Base-by-base conservation (phyloP, 192 early-diverging fungal genomes). In the Haplosporangium gracile region DNA sequence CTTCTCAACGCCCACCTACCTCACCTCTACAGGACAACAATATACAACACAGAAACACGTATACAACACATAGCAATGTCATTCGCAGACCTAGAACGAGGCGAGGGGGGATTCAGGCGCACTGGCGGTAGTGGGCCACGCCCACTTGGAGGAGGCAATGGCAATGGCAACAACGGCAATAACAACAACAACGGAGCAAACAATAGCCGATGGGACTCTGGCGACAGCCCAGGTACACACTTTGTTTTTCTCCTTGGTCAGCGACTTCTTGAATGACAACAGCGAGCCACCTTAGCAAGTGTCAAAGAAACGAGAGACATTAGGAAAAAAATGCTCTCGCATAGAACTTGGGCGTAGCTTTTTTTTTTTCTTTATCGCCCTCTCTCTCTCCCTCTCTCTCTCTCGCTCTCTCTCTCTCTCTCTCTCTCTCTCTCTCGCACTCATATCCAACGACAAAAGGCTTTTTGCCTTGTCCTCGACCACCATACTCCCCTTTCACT, bases 41-140 rank as follows among this genome's bases (percentile, higher is more conserved):
- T 20, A 49, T 16, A 49, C 24, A 60, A 18, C 10, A 71, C 70
- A 40, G 36, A 36, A n/a, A 57, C 55, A 57, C 55, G n/a, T n/a
- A 3, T 22, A 57, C 24, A 57, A 18, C 10, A 71, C 70, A 40
- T 8, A 24, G 53, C 22, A 87, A 94, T 94, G 93, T 94, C 93
- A 2, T 94, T 94, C 73, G 92, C 92, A 75, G 93, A 94, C 72
- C 85, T 94, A 65, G 93, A 94, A 71, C 89, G 92, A 89, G 77
- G 90, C 69, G 84, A 81, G 32, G 84, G 84, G 0, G 79, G 83
- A 16, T 55, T 55, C 40, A 32, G 72, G 70, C 72, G 82, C 72
- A 74, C 72, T 36, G 75, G 70, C 36, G 70, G 68, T 38, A 65
- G 49, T 60, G 65, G 65, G 22, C 76, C 72, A 22, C 74, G 72